Evolutionary conservation across 116 monocot species (phyloP).

Genomic region (Thalassia testudinum): DNA sequence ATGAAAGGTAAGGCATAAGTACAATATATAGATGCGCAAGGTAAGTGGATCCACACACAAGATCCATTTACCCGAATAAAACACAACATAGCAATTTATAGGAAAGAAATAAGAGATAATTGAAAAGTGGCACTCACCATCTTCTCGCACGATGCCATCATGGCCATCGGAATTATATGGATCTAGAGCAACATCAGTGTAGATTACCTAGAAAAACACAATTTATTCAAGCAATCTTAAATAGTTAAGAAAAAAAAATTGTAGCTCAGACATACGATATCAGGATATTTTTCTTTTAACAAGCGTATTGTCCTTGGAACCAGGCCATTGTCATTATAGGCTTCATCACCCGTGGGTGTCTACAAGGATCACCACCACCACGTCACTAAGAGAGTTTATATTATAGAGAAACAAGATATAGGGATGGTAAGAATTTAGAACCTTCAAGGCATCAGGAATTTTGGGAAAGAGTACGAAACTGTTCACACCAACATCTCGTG

Average conservation of each 20-base stretch:
- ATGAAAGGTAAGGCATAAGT: no score
- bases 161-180: conserved; percentile 98
- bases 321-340: conserved; percentile 92
- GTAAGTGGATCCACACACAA: no score
- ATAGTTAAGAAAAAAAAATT: conserved; percentile 1
- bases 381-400: no score
- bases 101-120: no score
- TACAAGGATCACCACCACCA: conserved; percentile 13
- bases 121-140: conserved; percentile 36
- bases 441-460: conserved; percentile 97
- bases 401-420: background rate
- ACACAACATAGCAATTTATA: no score
- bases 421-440: conserved; percentile 2
- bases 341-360: conserved; percentile 91
- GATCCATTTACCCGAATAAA: no score
- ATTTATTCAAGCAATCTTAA: background rate
- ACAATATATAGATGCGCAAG: no score
- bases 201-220: conserved; percentile 46
- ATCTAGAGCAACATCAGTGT: conserved; percentile 98
- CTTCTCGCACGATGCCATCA: conserved; percentile 99
- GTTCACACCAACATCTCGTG: conserved; percentile 87
- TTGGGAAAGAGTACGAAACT: conserved; percentile 95
- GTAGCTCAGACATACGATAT: conserved; percentile 72
- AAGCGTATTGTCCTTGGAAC: conserved; percentile 80
- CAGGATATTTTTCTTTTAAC: conserved; percentile 89